phyloP scores from a whole-genome alignment of 768 basidiomycete species.

The Cyclocybe aegerita region DNA sequence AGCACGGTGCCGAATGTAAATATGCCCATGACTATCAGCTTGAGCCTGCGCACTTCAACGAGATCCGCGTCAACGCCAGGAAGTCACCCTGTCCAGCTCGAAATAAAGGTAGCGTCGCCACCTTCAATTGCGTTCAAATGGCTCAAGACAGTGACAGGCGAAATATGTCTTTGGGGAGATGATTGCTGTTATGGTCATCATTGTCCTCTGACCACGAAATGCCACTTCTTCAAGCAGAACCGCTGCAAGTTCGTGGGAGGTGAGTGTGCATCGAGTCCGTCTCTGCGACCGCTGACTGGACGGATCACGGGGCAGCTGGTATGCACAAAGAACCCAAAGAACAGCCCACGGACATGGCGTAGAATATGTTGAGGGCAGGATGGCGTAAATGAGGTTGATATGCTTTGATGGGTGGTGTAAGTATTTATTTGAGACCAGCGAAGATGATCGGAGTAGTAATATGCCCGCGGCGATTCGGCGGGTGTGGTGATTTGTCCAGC shows the following conservation, averaged over 20 bases:
- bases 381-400: slow-evolving; percentile 14
- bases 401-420: slow-evolving; percentile 19
- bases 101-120: slow-evolving; percentile 46
- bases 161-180: slow-evolving; percentile 57
- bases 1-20: slow-evolving; percentile 56
- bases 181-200: slow-evolving; percentile 55
- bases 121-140: background rate
- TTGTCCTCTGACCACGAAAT: slow-evolving; percentile 45
- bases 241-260: slow-evolving; percentile 65
- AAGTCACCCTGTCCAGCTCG: slow-evolving; percentile 60
- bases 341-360: slow-evolving; percentile 10
- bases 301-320: slow-evolving; percentile 25
- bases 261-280: slow-evolving; percentile 26
- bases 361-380: slow-evolving; percentile 11
- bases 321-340: slow-evolving; percentile 39
- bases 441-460: slow-evolving; percentile 29
- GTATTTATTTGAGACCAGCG: slow-evolving; percentile 30
- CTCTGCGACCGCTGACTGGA: slow-evolving; percentile 17
- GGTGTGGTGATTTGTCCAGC: slow-evolving; percentile 7
- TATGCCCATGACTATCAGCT: slow-evolving; percentile 64
- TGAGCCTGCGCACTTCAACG: slow-evolving; percentile 49
- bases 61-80: slow-evolving; percentile 56
- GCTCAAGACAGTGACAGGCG: slow-evolving; percentile 35
- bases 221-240: slow-evolving; percentile 50
- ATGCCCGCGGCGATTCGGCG: slow-evolving; percentile 30